These are phyloP conservation scores for Hirsutella minnesotensis DNA, from an alignment of 2,329 filamentous ascomycete genomes.

Conservation along the genomic window DNA sequence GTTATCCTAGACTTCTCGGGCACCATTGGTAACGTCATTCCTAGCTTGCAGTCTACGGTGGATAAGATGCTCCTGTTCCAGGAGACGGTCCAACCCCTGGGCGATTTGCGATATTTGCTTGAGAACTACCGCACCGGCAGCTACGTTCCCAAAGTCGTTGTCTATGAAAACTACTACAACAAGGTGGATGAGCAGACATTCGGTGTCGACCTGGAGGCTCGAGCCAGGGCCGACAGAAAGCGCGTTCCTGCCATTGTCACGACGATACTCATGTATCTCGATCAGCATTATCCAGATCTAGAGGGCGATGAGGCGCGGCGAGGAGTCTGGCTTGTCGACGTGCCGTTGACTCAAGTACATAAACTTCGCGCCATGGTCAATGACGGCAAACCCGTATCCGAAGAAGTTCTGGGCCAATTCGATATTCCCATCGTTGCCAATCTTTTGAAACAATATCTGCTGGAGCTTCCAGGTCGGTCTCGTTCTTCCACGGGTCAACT, in stretches of 20 bases:
- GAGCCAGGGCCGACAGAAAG: constrained; percentile 88
- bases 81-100: constrained; percentile 89
- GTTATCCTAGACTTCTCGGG: constrained; percentile 96
- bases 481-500: neutral
- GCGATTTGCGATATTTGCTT: constrained; percentile 83
- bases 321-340: constrained; percentile 88
- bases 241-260: constrained; percentile 88
- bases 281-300: constrained; percentile 93
- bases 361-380: constrained; percentile 75
- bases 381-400: constrained; percentile 67
- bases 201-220: constrained; percentile 91
- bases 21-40: constrained; percentile 94
- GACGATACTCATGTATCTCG: constrained; percentile 84
- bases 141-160: constrained; percentile 79
- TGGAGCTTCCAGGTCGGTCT: constrained; percentile 77
- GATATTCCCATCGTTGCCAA: constrained; percentile 92
- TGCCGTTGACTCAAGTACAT: constrained; percentile 75
- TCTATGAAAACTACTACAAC: constrained; percentile 99
- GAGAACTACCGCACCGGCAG: constrained; percentile 95
- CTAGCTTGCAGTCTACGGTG: constrained; percentile 85
- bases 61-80: constrained; percentile 99
- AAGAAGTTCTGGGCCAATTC: constrained; percentile 71
- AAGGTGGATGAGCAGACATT: constrained; percentile 96
- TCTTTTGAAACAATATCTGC: constrained; percentile 83
- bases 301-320: constrained; percentile 91